These are phyloP conservation scores for Candida ficus DNA, from an alignment of 805 yeast species.

Conservation along the genomic window DNA sequence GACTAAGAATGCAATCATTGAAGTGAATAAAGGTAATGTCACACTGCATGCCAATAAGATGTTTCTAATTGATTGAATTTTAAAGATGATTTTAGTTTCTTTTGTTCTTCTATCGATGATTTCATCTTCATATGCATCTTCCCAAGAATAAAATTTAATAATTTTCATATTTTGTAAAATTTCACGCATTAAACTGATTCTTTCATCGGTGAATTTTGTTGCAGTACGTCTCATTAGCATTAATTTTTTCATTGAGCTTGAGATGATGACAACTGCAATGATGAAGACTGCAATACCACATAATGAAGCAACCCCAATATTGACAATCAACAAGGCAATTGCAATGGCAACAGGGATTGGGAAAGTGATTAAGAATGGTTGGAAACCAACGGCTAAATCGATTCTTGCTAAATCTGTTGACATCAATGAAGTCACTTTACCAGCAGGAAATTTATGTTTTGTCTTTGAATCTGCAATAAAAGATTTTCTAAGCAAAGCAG, in stretches of 20 bases:
- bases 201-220: constrained; percentile 55
- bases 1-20: constrained; percentile 47
- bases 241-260: constrained; percentile 39
- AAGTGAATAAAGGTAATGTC: constrained; percentile 44
- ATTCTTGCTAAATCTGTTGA: constrained; percentile 74
- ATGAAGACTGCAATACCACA: constrained; percentile 57
- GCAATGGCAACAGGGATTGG: constrained; percentile 61
- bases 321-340: constrained; percentile 54
- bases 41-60: constrained; percentile 45
- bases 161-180: constrained; percentile 56
- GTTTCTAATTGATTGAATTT: constrained; percentile 58
- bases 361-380: constrained; percentile 49
- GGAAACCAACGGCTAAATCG: constrained; percentile 61
- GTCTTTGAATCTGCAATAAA: constrained; percentile 51
- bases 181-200: constrained; percentile 60
- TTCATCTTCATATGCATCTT: constrained; percentile 57
- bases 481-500: constrained; percentile 61
- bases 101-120: constrained; percentile 46
- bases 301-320: constrained; percentile 65
- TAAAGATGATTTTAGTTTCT: constrained; percentile 54
- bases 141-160: constrained; percentile 87
- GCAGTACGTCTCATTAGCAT: constrained; percentile 49
- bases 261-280: constrained; percentile 42
- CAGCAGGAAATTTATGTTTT: constrained; percentile 48
- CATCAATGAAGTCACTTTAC: constrained; percentile 66